Percentiles rank a stretch among this genome's conserved stretches.
These are phyloP conservation scores for Radiomyces spectabilis DNA, from an alignment of 192 early-diverging fungal species.

Conservation along the genomic window DNA sequence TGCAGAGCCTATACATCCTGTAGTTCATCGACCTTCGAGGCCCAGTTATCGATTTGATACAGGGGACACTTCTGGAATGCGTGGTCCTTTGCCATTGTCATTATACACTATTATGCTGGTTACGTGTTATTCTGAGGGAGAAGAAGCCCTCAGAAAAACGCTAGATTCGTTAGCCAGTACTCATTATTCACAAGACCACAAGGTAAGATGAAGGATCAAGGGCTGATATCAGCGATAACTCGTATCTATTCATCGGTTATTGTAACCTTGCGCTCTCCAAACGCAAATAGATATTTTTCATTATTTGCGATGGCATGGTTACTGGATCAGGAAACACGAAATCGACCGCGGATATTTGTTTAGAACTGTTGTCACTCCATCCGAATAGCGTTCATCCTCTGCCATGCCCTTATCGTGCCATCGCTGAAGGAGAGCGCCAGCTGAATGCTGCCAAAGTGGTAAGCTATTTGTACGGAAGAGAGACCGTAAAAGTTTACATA, in stretches of 20 bases:
- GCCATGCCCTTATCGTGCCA: constrained; percentile 72
- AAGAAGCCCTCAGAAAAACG: constrained; percentile 69
- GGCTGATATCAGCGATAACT: too few relatives aligned
- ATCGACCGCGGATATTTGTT: constrained; percentile 74
- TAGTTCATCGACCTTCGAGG: too few relatives aligned
- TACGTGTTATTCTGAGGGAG: constrained; percentile 90
- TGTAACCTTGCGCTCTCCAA: too few relatives aligned
- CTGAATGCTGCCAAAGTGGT: constrained; percentile 74
- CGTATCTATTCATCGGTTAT: too few relatives aligned
- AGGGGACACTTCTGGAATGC: not conserved
- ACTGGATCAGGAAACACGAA: constrained; percentile 73
- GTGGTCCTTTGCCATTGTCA: not conserved
- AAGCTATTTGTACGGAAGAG: constrained; percentile 59
- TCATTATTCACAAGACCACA: constrained; percentile 83
- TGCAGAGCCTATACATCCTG: too few relatives aligned
- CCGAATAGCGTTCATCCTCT: constrained; percentile 53
- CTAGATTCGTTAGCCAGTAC: constrained; percentile 80
- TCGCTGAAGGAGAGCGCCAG: constrained; percentile 67
- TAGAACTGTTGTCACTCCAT: constrained; percentile 65
- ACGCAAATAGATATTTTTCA: constrained; percentile 65
- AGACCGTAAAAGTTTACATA: constrained; percentile 36
- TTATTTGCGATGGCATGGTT: constrained; percentile 90
- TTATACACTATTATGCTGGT: constrained; percentile 78
- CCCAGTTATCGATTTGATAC: too few relatives aligned
- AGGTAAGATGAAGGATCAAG: too few relatives aligned